Base-by-base conservation (phyloP, 2,329 filamentous ascomycete genomes). In the Rutstroemia sp. region DNA sequence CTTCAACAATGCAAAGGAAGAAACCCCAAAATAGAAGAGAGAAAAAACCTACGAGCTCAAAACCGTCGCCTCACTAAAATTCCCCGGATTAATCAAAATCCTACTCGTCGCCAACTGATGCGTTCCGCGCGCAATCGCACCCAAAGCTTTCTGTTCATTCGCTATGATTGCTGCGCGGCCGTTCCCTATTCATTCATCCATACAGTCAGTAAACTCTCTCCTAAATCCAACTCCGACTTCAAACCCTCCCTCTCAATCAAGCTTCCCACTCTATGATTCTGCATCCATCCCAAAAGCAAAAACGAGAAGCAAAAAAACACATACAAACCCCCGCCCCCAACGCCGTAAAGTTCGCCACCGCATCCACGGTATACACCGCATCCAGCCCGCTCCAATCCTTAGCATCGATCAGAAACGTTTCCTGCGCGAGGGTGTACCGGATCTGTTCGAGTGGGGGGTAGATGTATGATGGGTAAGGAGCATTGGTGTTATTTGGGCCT, bases 321-420 rank as follows among this genome's bases (percentile, higher is more conserved):
- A 17, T 42, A 54, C 52, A 54, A 42, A 54, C 36, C 34, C 47
- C 45, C 10, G 46, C 52, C 2, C 52, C 52, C 23, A 54, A 44
- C 2, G 25, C 34, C 4, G 45, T 49, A n/a, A 54, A 54, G 6
- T 54, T 54, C 17, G 45, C 52, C 21, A 54, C 46, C 5, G 52
- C 52, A 23, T 54, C 46, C 17, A 5, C 8, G 1, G 52, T 44
- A 21, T 54, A 54, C 2, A 54, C 21, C 17, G 36, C 19, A 14
- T 50, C 9, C 16, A 54, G 25, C 1, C 39, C 52, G 14, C 25
- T 25, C 52, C 52, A 54, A 42, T 54, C 17, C 45, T 44, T 54
- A 2, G 52, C 5, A 25, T 54, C 52, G 21, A 54, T 34, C 12
- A 54, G 23, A 14, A 54, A 54, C 1, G 52, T 54, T 14, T 54